These are phyloP conservation scores for Candolleomyces efflorescens DNA, from an alignment of 768 basidiomycete species.

Conservation along the genomic window DNA sequence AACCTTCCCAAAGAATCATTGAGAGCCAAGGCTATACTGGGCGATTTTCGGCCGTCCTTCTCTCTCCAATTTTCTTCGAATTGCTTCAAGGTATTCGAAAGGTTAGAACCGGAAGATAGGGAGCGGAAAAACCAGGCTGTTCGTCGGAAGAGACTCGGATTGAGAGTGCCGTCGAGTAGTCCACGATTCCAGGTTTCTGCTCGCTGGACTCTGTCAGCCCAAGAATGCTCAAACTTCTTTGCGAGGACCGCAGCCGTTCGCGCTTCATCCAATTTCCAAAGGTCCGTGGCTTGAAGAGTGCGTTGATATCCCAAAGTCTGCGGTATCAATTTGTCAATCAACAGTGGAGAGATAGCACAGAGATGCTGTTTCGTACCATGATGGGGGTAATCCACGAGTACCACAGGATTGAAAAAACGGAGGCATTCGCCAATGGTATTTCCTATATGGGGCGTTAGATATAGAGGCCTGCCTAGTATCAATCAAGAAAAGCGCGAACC, in stretches of 20 bases:
- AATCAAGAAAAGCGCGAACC: conserved; percentile 21
- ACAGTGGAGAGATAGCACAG: neutral
- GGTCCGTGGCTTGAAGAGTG: conserved; percentile 68
- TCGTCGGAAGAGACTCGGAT: conserved; percentile 35
- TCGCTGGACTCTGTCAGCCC: conserved; percentile 40
- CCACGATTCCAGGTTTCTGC: conserved; percentile 55
- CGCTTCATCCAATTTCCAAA: conserved; percentile 60
- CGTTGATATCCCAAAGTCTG: conserved; percentile 65
- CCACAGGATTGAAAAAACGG: conserved; percentile 54
- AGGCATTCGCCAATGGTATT: conserved; percentile 57
- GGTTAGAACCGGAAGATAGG: conserved; percentile 19
- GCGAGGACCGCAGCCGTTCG: conserved; percentile 49
- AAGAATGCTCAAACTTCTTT: conserved; percentile 50
- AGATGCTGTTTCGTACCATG: conserved; percentile 32
- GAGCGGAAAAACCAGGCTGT: conserved; percentile 38
- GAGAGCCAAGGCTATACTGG: conserved; percentile 56
- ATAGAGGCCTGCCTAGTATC: neutral
- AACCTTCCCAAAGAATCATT: conserved; percentile 54
- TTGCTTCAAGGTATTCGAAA: conserved; percentile 19
- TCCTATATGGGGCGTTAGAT: conserved; percentile 24
- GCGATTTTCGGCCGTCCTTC: conserved; percentile 36
- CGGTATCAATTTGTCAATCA: neutral
- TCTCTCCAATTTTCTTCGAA: conserved; percentile 43
- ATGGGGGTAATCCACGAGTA: conserved; percentile 64
- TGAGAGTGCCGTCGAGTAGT: conserved; percentile 40